Conservation (phyloP, 2,329 filamentous ascomycete genomes). For the Penicillium sp. region DNA sequence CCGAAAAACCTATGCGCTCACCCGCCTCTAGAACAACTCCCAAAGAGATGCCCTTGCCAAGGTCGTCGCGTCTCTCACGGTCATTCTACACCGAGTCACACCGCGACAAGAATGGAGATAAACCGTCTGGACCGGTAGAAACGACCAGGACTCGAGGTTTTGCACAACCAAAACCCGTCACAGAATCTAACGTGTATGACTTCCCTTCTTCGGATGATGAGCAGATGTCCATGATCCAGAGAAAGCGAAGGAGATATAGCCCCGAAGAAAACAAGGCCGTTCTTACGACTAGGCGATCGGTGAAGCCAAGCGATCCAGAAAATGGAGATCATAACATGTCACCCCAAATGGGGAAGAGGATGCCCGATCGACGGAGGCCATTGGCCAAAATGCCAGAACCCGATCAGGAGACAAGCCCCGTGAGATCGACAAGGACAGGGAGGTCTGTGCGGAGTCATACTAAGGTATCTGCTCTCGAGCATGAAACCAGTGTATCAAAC, state of each 20-base stretch:
- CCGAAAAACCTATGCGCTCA: neutral
- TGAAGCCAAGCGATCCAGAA: neutral
- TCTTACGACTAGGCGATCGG: neutral
- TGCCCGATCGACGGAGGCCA: neutral
- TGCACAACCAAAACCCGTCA: neutral
- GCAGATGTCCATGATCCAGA: constrained; percentile 8
- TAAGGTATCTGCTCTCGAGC: neutral
- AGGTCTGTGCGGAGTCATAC: neutral
- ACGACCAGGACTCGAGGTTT: neutral
- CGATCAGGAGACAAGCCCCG: neutral
- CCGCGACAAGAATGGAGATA: constrained; percentile 3
- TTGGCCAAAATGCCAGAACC: neutral
- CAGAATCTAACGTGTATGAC: constrained; percentile 24
- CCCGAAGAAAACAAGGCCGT: neutral
- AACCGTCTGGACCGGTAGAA: neutral
- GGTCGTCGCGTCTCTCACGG: neutral
- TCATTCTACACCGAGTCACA: neutral
- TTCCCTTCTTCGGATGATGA: constrained; percentile 31
- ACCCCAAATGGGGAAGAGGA: neutral
- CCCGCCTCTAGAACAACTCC: neutral
- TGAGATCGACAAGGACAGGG: neutral
- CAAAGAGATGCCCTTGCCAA: neutral
- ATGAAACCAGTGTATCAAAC: neutral
- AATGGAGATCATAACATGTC: neutral
- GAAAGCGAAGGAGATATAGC: constrained; percentile 22